These are phyloP conservation scores for Nemania serpens DNA, from an alignment of 2,329 filamentous ascomycete species.

Conservation along the genomic window DNA sequence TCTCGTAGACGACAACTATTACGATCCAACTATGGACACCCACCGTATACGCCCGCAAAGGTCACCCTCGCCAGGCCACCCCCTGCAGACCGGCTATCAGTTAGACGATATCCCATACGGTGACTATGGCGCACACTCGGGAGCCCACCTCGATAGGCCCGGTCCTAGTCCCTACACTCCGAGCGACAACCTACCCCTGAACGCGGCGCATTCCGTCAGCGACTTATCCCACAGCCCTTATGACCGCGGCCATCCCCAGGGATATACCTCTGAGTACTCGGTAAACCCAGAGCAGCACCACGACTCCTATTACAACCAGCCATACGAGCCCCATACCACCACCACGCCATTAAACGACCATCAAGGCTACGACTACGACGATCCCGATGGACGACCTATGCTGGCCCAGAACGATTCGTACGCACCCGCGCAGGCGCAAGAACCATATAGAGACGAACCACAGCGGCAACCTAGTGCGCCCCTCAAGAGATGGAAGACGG, in stretches of 20 bases:
- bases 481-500: conserved; percentile 94
- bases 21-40: conserved; percentile 63
- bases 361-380: conserved; percentile 71
- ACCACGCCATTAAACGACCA: conserved; percentile 62
- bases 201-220: conserved; percentile 71
- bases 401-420: conserved; percentile 64
- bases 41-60: conserved; percentile 55
- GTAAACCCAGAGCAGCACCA: conserved; percentile 85
- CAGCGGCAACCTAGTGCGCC: conserved; percentile 53
- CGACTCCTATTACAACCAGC: conserved; percentile 82
- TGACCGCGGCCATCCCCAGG: conserved; percentile 48
- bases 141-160: conserved; percentile 69
- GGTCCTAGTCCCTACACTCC: conserved; percentile 62
- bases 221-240: conserved; percentile 53
- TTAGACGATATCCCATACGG: conserved; percentile 78
- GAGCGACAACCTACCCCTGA: conserved; percentile 78
- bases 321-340: conserved; percentile 72
- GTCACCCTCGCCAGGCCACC: conserved; percentile 78
- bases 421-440: conserved; percentile 41
- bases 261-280: conserved; percentile 68
- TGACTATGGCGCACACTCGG: conserved; percentile 44
- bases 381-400: conserved; percentile 77
- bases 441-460: conserved; percentile 53
- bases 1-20: conserved; percentile 60
- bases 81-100: conserved; percentile 76